Conservation (phyloP, 495 filamentous ascomycete genomes). For the Pseudotulostoma volvatum region DNA sequence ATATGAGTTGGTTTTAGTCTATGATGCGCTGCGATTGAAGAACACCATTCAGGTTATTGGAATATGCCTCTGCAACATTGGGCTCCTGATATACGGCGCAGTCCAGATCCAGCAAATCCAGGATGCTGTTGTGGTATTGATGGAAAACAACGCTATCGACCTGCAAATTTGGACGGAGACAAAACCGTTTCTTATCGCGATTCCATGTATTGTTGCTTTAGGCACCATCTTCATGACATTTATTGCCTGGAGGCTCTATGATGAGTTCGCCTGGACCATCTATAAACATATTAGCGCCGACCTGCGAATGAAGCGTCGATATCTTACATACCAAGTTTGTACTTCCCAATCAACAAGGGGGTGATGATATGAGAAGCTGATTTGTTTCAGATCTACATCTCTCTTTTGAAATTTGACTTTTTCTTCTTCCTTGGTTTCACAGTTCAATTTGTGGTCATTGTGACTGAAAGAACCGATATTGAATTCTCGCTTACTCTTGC, state of each 20-base stretch:
- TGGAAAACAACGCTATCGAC: constrained; percentile 16
- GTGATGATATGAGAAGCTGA: neutral
- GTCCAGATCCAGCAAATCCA: constrained; percentile 83
- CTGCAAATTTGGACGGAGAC: constrained; percentile 46
- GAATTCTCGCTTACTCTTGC: constrained; percentile 79
- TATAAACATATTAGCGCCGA: constrained; percentile 98
- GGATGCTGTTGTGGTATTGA: constrained; percentile 43
- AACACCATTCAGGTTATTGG: constrained; percentile 99
- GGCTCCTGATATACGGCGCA: constrained; percentile 77
- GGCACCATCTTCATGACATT: constrained; percentile 55
- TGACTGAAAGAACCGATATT: constrained; percentile 45
- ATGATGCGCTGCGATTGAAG: constrained; percentile 83
- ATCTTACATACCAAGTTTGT: constrained; percentile 85
- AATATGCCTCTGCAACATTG: constrained; percentile 78
- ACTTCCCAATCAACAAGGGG: neutral
- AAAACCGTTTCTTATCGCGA: constrained; percentile 64
- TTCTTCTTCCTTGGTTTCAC: constrained; percentile 99
- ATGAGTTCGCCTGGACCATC: constrained; percentile 98
- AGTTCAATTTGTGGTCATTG: constrained; percentile 90
- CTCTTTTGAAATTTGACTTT: constrained; percentile 95
- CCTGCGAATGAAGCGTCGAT: constrained; percentile 88
- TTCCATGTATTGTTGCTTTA: constrained; percentile 68
- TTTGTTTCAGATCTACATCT: constrained; percentile 71
- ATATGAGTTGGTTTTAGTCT: constrained; percentile 76
- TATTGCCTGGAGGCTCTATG: constrained; percentile 85